phyloP scores from a whole-genome alignment of 257 asterid genomes.

The Gentiana macrophylla region DNA sequence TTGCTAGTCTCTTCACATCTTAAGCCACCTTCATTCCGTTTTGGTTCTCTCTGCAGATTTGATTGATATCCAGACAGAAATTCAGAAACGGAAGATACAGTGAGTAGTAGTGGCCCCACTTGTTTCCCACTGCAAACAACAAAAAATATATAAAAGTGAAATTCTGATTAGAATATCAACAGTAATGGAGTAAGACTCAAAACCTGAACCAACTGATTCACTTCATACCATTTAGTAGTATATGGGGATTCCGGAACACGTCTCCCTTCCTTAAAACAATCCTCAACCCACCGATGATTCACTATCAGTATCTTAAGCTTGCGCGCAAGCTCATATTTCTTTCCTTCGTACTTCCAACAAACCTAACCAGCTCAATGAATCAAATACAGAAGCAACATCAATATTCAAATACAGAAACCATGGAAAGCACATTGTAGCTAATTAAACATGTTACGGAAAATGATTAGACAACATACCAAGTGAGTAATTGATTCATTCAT shows the following conservation, averaged over 20 bases:
- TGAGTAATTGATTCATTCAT: slow-evolving; percentile 31
- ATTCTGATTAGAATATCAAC: not conserved
- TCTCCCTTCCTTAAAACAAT: slow-evolving; percentile 52
- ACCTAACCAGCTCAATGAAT: slow-evolving; percentile 15
- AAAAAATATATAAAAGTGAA: slow-evolving; percentile 4
- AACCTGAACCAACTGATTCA: not conserved
- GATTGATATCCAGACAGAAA: slow-evolving; percentile 14
- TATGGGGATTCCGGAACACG: slow-evolving; percentile 54
- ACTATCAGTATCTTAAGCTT: slow-evolving; percentile 34
- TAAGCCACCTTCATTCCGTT: slow-evolving; percentile 16
- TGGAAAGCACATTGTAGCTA: too few relatives aligned
- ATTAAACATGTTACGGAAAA: not conserved
- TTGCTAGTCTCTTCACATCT: slow-evolving; percentile 25
- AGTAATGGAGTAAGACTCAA: too few relatives aligned
- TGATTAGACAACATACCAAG: slow-evolving; percentile 16
- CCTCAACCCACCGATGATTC: slow-evolving; percentile 90
- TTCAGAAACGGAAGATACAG: slow-evolving; percentile 18
- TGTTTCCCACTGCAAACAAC: slow-evolving; percentile 56
- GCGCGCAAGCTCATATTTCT: slow-evolving; percentile 45
- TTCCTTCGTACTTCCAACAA: slow-evolving; percentile 36
- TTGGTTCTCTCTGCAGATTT: slow-evolving; percentile 20
- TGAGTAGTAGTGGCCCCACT: slow-evolving; percentile 45
- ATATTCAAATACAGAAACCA: not conserved
- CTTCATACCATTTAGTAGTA: slow-evolving; percentile 43
- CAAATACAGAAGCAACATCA: not conserved